A percentile compares a stretch with the other conserved stretches of the same genome.
These are phyloP conservation scores for Fusarium coicis DNA, from an alignment of 2,329 filamentous ascomycete genomes.

Conservation along the genomic window DNA sequence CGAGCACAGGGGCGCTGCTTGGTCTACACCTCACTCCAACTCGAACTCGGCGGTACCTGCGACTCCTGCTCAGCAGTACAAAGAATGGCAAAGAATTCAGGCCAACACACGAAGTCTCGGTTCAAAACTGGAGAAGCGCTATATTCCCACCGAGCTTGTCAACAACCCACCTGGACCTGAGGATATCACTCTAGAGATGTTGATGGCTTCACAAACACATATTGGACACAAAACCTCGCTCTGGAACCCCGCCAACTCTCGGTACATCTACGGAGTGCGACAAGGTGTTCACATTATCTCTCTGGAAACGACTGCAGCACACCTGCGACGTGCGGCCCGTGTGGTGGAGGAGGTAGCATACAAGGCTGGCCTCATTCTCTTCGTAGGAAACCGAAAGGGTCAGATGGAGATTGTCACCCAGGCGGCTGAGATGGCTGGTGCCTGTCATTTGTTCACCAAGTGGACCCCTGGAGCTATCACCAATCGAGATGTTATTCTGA, in stretches of 20 bases:
- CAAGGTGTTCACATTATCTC: constrained; percentile 93
- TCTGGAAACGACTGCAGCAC: constrained; percentile 86
- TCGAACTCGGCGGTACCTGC: constrained; percentile 51
- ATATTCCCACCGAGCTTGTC: constrained; percentile 74
- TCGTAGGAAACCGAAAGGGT: constrained; percentile 86
- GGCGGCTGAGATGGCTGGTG: constrained; percentile 80
- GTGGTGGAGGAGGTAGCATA: constrained; percentile 89
- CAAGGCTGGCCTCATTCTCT: constrained; percentile 85
- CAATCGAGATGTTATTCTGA: constrained; percentile 91
- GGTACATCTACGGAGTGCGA: constrained; percentile 92
- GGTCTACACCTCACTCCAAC: constrained; percentile 48
- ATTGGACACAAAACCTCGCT: constrained; percentile 90
- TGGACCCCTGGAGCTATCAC: constrained; percentile 95
- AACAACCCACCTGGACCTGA: constrained; percentile 78
- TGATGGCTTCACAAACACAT: constrained; percentile 88
- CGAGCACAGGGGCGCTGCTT: constrained; percentile 48
- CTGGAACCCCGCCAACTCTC: constrained; percentile 94
- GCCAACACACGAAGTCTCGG: constrained; percentile 60
- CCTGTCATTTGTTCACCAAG: constrained; percentile 89
- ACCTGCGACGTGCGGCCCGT: constrained; percentile 92
- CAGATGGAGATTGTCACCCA: constrained; percentile 84
- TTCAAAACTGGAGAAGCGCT: constrained; percentile 62
- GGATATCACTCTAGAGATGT: constrained; percentile 88
- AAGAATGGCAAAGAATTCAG: constrained; percentile 52
- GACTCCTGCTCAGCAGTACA: constrained; percentile 54